Evolutionary conservation across 768 basidiomycete species (phyloP).

Genomic region (Kwoniella sp.): DNA sequence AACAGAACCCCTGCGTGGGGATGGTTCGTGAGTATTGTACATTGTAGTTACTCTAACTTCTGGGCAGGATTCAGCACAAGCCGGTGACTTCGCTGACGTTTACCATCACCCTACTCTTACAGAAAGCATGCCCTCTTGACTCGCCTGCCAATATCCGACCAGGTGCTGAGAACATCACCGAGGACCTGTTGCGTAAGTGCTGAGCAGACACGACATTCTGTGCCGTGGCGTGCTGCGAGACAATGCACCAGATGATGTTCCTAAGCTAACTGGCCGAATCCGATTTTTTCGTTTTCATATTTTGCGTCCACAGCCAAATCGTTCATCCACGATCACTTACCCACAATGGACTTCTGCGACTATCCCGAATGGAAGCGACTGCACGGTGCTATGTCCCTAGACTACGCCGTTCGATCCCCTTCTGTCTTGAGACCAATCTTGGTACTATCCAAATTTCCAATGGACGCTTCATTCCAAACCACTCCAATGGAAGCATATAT

Average conservation of each 20-base stretch:
- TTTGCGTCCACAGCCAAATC: slow-evolving; percentile 48
- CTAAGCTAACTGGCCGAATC: too few relatives aligned
- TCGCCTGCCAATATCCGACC: slow-evolving; percentile 51
- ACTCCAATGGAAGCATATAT: slow-evolving; percentile 53
- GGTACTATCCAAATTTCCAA: slow-evolving; percentile 53
- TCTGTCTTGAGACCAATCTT: slow-evolving; percentile 50
- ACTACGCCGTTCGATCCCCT: slow-evolving; percentile 50
- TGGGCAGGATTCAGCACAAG: too few relatives aligned
- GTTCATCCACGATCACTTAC: slow-evolving; percentile 50
- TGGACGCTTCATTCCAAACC: slow-evolving; percentile 47
- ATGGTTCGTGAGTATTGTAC: slow-evolving; percentile 52
- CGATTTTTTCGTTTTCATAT: too few relatives aligned
- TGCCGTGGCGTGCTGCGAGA: too few relatives aligned
- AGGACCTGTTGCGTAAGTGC: slow-evolving; percentile 37
- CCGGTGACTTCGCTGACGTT: too few relatives aligned
- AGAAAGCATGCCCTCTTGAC: slow-evolving; percentile 51
- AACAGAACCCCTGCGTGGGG: slow-evolving; percentile 48
- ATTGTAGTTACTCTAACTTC: too few relatives aligned
- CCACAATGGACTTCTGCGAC: slow-evolving; percentile 55
- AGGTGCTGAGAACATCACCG: slow-evolving; percentile 47
- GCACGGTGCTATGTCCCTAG: slow-evolving; percentile 54
- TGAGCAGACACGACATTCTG: too few relatives aligned
- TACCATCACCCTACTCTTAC: not conserved
- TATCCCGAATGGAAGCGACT: slow-evolving; percentile 50
- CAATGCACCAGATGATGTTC: too few relatives aligned